Evolutionary conservation across 441 rosid genomes (phyloP).

Genomic region (Pelargonium cotyledonis): DNA sequence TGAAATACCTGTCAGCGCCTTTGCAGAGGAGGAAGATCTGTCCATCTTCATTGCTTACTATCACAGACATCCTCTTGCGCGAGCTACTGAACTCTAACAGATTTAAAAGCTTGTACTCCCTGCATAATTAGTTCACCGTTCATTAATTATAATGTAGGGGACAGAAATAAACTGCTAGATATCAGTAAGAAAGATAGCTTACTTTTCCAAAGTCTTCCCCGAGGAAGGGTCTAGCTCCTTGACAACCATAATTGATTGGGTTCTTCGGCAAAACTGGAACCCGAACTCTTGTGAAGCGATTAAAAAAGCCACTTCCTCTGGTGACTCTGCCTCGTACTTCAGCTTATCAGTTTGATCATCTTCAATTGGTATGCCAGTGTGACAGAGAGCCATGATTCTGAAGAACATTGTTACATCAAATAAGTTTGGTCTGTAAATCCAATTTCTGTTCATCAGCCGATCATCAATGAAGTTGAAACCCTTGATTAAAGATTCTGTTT

Average conservation of each 20-base stretch:
- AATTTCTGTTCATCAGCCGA: slow-evolving; percentile 49
- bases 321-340: slow-evolving; percentile 84
- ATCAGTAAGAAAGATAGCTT: slow-evolving; percentile 9
- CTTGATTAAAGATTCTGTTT: slow-evolving; percentile 32
- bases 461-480: slow-evolving; percentile 69
- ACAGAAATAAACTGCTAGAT: slow-evolving; percentile 1
- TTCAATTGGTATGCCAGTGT: slow-evolving; percentile 65
- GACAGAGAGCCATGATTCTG: slow-evolving; percentile 66
- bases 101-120: slow-evolving; percentile 70
- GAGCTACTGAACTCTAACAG: slow-evolving; percentile 70
- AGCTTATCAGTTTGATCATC: slow-evolving; percentile 39
- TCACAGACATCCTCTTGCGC: slow-evolving; percentile 82
- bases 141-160: not conserved
- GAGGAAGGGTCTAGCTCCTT: slow-evolving; percentile 39
- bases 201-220: slow-evolving; percentile 48
- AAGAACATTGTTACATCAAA: slow-evolving; percentile 53
- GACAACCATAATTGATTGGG: slow-evolving; percentile 57
- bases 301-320: slow-evolving; percentile 75
- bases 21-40: slow-evolving; percentile 69
- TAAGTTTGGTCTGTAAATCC: slow-evolving; percentile 40
- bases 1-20: slow-evolving; percentile 75
- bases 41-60: slow-evolving; percentile 58
- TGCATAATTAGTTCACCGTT: slow-evolving; percentile 24
- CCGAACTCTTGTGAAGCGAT: slow-evolving; percentile 71
- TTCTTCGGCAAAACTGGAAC: slow-evolving; percentile 54